These are phyloP conservation scores for Trametes cubensis DNA, from an alignment of 768 basidiomycete genomes.

Conservation along the genomic window DNA sequence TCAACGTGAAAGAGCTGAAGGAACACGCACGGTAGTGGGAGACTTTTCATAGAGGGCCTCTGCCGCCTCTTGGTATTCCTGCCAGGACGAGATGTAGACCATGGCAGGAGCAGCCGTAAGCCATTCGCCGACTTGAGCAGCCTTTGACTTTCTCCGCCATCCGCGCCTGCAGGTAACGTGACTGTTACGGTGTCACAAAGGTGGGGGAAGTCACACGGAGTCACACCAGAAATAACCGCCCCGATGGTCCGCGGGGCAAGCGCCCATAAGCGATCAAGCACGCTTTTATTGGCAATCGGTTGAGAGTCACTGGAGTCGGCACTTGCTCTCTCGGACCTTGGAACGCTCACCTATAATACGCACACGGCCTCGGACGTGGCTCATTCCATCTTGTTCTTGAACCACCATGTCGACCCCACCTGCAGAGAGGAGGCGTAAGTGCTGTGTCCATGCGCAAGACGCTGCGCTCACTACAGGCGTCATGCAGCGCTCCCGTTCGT, in stretches of 20 bases:
- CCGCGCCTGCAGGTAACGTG: not conserved
- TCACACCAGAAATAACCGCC: no score
- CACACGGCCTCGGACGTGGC: not conserved
- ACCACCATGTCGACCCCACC: conserved; percentile 16
- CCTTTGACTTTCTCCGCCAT: not conserved
- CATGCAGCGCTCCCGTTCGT: conserved; percentile 74
- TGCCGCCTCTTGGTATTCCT: conserved; percentile 88
- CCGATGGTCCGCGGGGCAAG: not conserved
- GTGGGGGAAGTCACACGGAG: not conserved
- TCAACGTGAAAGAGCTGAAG: not conserved
- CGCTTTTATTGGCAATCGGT: conserved; percentile 2
- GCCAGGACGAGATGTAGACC: conserved; percentile 91
- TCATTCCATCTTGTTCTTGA: not conserved
- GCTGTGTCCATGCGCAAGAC: not conserved
- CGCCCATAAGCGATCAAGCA: not conserved
- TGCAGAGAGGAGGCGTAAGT: conserved; percentile 18
- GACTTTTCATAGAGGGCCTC: conserved; percentile 81
- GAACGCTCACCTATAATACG: not conserved
- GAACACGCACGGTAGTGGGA: conserved; percentile 65
- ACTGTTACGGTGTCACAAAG: not conserved
- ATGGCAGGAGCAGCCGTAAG: conserved; percentile 52
- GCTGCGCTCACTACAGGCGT: not conserved
- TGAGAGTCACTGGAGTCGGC: conserved; percentile 7
- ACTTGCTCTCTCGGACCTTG: not conserved
- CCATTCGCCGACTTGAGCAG: conserved; percentile 14